Base-by-base conservation (phyloP, 345 rosid genomes). In the Eucalyptus sp. region DNA sequence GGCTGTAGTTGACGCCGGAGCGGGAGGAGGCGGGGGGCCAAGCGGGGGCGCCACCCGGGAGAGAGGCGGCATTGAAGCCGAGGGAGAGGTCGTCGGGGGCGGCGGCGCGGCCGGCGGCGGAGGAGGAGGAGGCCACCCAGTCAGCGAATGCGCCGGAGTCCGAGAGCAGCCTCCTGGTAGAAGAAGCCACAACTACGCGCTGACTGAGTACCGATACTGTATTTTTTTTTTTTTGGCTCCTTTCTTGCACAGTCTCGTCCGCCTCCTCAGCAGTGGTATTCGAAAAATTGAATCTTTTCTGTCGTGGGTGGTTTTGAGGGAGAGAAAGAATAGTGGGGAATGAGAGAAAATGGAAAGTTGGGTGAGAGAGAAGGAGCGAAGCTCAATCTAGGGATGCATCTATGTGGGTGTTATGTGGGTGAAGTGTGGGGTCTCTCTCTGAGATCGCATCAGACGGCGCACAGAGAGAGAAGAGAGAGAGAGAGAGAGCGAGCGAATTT, bases 81-180 rank as follows among this genome's bases (percentile, higher is more conserved):
- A 98, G 98, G 11, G 99, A 98, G 48, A 98, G 97, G 88, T 98
- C 99, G 93, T 95, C 98, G 20, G 96, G 93, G 29, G 94, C 95
- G 31, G 94, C 94, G 31, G 95, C 96, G 88, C 91, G 91, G 48
- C 94, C 93, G 44, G 96, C 96, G 87, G 93, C 91, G 62, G 96
- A 91, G 56, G 96, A 88, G 43, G 95, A 89, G 68, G 97, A 90
- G 37, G 97, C 89, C 22, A 95, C 92, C 99, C 99, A 97, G 92
- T 96, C 99, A 49, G 97, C 97, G 88, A 96, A 96, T 79, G 99
- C 99, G 91, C 99, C 98, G 50, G 99, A 94, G 88, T 97, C 99
- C 37, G 98, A 90, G 17, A 95, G 91, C 90, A 95, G 96, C 92
- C 98, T 93, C 97, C 99, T 93, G 93, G 98, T 94, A 88, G 98